Percentiles rank a stretch among this genome's conserved stretches.
Evolutionary conservation across 768 basidiomycete species (phyloP).

Genomic region (Russula sp.): DNA sequence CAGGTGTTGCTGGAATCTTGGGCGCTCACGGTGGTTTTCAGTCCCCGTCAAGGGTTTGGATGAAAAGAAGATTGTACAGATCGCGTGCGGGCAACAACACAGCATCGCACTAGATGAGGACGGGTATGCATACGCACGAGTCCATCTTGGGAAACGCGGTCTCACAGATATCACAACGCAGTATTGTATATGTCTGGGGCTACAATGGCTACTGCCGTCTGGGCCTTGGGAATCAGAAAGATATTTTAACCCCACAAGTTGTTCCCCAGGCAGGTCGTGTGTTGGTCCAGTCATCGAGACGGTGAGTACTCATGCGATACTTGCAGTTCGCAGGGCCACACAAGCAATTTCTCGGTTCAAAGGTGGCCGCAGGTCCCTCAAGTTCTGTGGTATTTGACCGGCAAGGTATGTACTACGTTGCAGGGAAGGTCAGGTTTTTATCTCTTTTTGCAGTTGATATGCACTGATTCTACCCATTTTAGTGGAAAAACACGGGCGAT

Average conservation of each 20-base stretch:
- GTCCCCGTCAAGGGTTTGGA: conserved; percentile 71
- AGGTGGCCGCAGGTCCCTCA: conserved; percentile 72
- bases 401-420: conserved; percentile 84
- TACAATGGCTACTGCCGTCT: conserved; percentile 89
- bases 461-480: conserved; percentile 13
- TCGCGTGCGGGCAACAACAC: conserved; percentile 86
- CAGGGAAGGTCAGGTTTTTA: conserved; percentile 51
- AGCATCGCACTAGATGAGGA: conserved; percentile 70
- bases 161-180: conserved; percentile 27
- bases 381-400: conserved; percentile 80
- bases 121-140: conserved; percentile 43
- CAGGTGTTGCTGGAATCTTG: background rate
- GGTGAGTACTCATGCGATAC: background rate
- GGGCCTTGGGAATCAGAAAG: conserved; percentile 81
- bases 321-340: conserved; percentile 71
- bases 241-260: conserved; percentile 68
- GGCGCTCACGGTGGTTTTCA: conserved; percentile 28
- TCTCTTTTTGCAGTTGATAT: background rate
- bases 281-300: background rate
- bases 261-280: conserved; percentile 60
- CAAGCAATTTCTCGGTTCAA: conserved; percentile 48
- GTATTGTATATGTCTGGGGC: conserved; percentile 79
- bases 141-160: background rate
- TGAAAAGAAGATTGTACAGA: conserved; percentile 70
- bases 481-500: conserved; percentile 96